Conservation (phyloP, 345 rosid genomes). For the Eucalyptus marginata region DNA sequence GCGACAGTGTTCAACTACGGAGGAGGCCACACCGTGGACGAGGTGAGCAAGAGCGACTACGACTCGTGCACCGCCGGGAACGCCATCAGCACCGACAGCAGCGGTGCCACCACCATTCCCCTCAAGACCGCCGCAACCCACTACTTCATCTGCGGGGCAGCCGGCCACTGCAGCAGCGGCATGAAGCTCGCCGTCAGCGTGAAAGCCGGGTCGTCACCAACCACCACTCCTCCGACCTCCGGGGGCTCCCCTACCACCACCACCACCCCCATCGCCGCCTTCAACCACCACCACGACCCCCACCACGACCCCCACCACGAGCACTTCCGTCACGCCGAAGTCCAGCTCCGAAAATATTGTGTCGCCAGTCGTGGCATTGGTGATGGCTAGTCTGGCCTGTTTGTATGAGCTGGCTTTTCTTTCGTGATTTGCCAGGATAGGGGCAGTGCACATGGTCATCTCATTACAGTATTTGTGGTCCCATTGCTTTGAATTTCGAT, state of each 20-base stretch:
- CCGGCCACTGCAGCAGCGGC: conserved; percentile 60
- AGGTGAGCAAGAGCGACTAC: conserved; percentile 80
- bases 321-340: background rate
- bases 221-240: background rate
- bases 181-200: conserved; percentile 68
- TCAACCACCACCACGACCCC: background rate
- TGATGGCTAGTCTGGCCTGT: background rate
- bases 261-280: background rate
- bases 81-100: conserved; percentile 41
- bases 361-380: background rate
- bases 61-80: conserved; percentile 49
- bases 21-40: conserved; percentile 59
- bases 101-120: conserved; percentile 61
- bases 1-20: conserved; percentile 59
- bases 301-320: background rate
- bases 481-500: background rate
- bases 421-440: conserved; percentile 19
- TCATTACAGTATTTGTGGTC: background rate
- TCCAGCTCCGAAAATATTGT: background rate
- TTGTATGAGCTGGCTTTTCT: background rate
- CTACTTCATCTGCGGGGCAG: conserved; percentile 57
- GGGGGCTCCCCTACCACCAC: background rate
- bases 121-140: conserved; percentile 72
- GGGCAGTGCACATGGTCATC: conserved; percentile 31
- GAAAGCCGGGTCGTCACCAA: conserved; percentile 9